Conservation (phyloP, 768 basidiomycete genomes). For the Naganishia vishniacii region DNA sequence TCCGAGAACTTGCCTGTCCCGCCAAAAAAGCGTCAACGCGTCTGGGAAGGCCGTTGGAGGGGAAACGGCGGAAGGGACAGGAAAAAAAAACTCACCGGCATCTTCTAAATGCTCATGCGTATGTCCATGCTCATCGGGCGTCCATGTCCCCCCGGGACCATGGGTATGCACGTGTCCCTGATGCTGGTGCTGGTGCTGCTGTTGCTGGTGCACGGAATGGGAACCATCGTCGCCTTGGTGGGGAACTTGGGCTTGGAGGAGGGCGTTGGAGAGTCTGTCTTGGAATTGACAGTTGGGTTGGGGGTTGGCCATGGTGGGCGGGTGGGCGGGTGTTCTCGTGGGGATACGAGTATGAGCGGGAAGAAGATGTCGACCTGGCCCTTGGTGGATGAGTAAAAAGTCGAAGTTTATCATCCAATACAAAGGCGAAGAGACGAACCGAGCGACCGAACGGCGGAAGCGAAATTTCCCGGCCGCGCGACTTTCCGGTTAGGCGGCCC, state of each 20-base stretch:
- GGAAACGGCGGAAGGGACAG: not conserved
- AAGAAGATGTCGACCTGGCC: no score
- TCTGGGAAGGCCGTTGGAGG: not conserved
- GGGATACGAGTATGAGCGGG: not conserved
- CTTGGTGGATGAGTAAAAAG: no score
- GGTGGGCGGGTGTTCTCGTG: no score
- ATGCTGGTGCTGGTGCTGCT: constrained; percentile 26
- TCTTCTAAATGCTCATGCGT: constrained; percentile 90
- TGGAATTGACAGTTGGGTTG: constrained; percentile 44
- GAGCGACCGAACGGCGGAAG: no score
- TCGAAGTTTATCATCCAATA: no score
- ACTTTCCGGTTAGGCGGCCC: no score
- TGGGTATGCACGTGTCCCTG: constrained; percentile 55
- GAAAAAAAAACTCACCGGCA: constrained; percentile 57
- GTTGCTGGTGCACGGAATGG: no score
- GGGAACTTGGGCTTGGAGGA: constrained; percentile 37
- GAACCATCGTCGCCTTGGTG: constrained; percentile 34
- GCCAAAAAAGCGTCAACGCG: no score
- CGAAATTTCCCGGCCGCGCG: no score
- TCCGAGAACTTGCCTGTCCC: constrained; percentile 78
- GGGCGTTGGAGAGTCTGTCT: constrained; percentile 40
- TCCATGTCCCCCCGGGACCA: constrained; percentile 47
- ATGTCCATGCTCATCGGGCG: constrained; percentile 74
- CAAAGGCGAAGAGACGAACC: no score
- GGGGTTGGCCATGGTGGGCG: not conserved